phyloP scores from a whole-genome alignment of 306 rosid genomes.

The Prunus padus region DNA sequence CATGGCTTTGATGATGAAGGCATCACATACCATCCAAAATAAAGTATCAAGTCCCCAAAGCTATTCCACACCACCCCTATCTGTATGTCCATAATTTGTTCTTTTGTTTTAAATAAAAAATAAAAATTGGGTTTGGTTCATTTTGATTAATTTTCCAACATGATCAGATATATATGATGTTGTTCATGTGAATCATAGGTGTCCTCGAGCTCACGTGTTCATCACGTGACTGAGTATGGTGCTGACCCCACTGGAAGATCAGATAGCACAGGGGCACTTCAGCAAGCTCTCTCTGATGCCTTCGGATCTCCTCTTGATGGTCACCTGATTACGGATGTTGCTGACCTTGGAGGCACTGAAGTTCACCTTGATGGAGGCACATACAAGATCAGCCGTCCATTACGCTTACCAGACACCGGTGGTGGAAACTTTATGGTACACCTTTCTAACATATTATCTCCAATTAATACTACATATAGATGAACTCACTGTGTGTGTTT shows the following conservation, averaged over 20 bases:
- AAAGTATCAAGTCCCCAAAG: neutral
- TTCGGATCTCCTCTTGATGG: constrained; percentile 15
- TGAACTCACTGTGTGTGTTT: too few relatives aligned
- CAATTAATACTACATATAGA: neutral
- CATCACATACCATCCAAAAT: constrained; percentile 5
- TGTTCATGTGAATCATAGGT: neutral
- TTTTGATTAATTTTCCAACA: neutral
- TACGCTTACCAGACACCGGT: constrained; percentile 27
- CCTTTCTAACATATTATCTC: neutral
- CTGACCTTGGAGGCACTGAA: constrained; percentile 40
- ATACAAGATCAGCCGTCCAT: constrained; percentile 39
- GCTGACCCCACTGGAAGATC: constrained; percentile 44
- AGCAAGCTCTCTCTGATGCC: constrained; percentile 33
- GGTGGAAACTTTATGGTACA: constrained; percentile 41
- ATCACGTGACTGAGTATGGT: constrained; percentile 36
- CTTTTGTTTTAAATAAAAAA: neutral
- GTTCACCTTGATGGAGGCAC: constrained; percentile 48
- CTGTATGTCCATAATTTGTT: neutral
- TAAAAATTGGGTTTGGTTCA: neutral
- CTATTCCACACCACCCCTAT: constrained; percentile 12
- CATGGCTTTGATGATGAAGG: constrained; percentile 13
- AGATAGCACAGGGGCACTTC: constrained; percentile 43
- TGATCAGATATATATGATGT: neutral
- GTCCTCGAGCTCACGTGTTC: constrained; percentile 26
- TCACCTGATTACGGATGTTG: constrained; percentile 35